A percentile compares a stretch with the other conserved stretches of the same genome.
Evolutionary conservation across 768 basidiomycete species (phyloP).

Genomic region (Daedaleopsis sinensis): DNA sequence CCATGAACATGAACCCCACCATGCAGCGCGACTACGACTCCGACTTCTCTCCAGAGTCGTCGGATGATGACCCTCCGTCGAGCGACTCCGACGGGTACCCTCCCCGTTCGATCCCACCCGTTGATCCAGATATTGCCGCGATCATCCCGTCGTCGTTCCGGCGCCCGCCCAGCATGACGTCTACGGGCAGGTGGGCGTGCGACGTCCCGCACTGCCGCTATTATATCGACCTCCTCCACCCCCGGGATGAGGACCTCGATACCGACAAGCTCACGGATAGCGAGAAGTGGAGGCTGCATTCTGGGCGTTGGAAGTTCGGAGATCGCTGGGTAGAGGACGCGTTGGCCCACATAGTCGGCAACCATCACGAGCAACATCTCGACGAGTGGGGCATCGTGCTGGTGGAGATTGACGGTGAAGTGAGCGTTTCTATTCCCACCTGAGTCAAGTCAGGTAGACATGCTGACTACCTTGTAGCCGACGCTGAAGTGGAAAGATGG

Average conservation of each 20-base stretch:
- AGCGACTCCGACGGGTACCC: slow-evolving; percentile 29
- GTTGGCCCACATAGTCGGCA: slow-evolving; percentile 26
- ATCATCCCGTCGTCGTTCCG: slow-evolving; percentile 42
- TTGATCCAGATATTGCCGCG: slow-evolving; percentile 25
- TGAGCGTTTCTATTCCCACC: not conserved
- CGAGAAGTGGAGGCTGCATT: slow-evolving; percentile 3
- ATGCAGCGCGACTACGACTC: slow-evolving; percentile 45
- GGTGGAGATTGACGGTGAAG: slow-evolving; percentile 6
- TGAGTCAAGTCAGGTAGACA: not conserved
- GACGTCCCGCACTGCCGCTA: slow-evolving; percentile 45
- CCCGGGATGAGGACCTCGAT: slow-evolving; percentile 39
- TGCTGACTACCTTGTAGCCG: not conserved
- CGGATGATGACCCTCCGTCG: slow-evolving; percentile 41
- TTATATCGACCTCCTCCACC: slow-evolving; percentile 48
- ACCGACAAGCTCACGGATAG: slow-evolving; percentile 1
- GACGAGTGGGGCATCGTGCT: slow-evolving; percentile 20
- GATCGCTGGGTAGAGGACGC: slow-evolving; percentile 13
- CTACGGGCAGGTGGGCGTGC: slow-evolving; percentile 57
- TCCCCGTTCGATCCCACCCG: slow-evolving; percentile 22
- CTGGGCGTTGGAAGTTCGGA: slow-evolving; percentile 19
- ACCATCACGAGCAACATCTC: slow-evolving; percentile 26
- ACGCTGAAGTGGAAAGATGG: slow-evolving; percentile 3
- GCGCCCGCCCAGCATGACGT: slow-evolving; percentile 37
- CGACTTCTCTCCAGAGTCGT: slow-evolving; percentile 58
- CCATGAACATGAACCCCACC: slow-evolving; percentile 7